A percentile compares a stretch with the other conserved stretches of the same genome.
phyloP scores from a whole-genome alignment of 345 rosid genomes.

The Hirschfeldia incana region DNA sequence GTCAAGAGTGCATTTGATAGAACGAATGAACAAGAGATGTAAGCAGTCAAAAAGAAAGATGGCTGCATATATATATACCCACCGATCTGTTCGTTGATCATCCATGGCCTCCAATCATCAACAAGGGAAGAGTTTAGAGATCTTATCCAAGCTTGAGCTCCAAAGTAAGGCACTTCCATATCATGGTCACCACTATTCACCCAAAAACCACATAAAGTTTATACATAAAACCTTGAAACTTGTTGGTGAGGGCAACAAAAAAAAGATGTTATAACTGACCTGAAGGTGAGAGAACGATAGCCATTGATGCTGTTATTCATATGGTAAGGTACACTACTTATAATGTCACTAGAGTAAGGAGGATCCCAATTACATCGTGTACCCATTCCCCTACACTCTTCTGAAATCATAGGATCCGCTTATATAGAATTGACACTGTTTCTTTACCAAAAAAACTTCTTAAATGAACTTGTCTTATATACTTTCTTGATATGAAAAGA shows the following conservation, averaged over 20 bases:
- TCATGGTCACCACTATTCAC: conserved; percentile 64
- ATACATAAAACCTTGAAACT: not conserved
- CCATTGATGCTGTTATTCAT: conserved; percentile 27
- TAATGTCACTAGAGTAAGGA: conserved; percentile 15
- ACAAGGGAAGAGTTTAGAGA: conserved; percentile 51
- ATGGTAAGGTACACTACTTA: conserved; percentile 31
- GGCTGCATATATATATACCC: conserved; percentile 38
- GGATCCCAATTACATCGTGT: not conserved
- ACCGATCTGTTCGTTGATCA: conserved; percentile 47
- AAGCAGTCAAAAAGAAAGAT: not conserved
- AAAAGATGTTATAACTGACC: not conserved
- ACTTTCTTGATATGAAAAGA: conserved; percentile 20
- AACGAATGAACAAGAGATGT: not conserved
- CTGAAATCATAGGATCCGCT: not conserved
- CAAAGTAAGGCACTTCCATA: conserved; percentile 46
- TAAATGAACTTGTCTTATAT: not conserved
- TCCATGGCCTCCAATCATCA: conserved; percentile 66
- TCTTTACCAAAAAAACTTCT: not conserved
- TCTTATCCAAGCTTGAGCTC: conserved; percentile 67
- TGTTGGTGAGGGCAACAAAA: not conserved
- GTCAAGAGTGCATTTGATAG: not conserved
- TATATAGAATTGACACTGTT: not conserved
- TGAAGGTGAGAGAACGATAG: conserved; percentile 33
- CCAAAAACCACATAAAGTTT: not conserved
- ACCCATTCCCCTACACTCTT: conserved; percentile 17